A percentile compares a stretch with the other conserved stretches of the same genome.
Evolutionary conservation across 148 eudicot species (phyloP).

Genomic region (Bassia scoparia): DNA sequence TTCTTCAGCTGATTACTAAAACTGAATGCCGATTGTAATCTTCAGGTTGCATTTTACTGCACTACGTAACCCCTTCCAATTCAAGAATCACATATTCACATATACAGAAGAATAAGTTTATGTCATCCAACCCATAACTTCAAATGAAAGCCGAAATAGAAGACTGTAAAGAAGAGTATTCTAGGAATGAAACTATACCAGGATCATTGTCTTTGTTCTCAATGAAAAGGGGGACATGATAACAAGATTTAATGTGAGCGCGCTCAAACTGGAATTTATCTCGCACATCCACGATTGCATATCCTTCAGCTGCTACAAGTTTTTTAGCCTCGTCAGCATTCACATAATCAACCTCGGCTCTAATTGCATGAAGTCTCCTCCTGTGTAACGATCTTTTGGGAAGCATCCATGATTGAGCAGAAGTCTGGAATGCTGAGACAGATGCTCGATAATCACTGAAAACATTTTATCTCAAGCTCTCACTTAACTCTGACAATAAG

Average conservation of each 20-base stretch:
- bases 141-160: not conserved
- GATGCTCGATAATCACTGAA: conserved; percentile 66
- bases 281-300: conserved; percentile 70
- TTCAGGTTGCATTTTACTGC: not conserved
- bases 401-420: conserved; percentile 24
- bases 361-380: conserved; percentile 37
- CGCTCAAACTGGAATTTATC: conserved; percentile 66
- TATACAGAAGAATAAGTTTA: not conserved
- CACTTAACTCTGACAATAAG: conserved; percentile 19
- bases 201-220: conserved; percentile 79
- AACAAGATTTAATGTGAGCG: conserved; percentile 77
- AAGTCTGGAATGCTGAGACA: conserved; percentile 48
- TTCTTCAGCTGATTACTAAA: not conserved
- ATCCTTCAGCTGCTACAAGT: conserved; percentile 66
- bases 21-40: too few relatives aligned
- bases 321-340: conserved; percentile 75
- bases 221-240: conserved; percentile 80
- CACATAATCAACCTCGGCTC: conserved; percentile 64
- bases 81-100: not conserved
- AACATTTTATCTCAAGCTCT: conserved; percentile 32
- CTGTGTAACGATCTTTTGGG: conserved; percentile 31
- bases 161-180: not conserved
- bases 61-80: not conserved
- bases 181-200: conserved; percentile 35
- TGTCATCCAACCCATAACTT: not conserved